Percentiles rank a stretch among this genome's conserved stretches.
phyloP scores from a whole-genome alignment of 257 asterid species.

The Solanum pinnatisectum region DNA sequence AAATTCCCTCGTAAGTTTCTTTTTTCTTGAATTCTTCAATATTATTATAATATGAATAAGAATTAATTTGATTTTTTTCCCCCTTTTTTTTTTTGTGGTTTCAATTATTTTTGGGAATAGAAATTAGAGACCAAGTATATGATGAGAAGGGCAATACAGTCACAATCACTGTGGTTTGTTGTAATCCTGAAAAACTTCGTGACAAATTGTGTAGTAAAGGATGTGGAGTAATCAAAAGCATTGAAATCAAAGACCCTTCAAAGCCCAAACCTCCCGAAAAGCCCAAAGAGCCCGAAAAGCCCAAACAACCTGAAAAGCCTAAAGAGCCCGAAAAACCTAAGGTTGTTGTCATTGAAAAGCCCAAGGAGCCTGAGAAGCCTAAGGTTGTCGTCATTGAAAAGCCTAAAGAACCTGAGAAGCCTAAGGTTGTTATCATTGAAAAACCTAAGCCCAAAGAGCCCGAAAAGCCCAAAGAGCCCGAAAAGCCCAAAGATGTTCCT shows the following conservation, averaged over 20 bases:
- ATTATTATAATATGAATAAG: background rate
- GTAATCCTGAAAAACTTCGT: slow-evolving; percentile 67
- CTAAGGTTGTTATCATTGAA: background rate
- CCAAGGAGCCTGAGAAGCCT: background rate
- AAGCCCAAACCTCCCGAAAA: slow-evolving; percentile 8
- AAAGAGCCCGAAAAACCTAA: background rate
- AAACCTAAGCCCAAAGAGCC: background rate
- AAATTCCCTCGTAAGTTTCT: slow-evolving; percentile 62
- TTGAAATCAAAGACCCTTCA: slow-evolving; percentile 36
- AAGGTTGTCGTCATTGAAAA: background rate
- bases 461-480: background rate
- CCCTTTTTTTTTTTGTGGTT: background rate
- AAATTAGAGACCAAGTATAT: slow-evolving; percentile 58
- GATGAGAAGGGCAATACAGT: slow-evolving; percentile 61
- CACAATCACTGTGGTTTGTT: slow-evolving; percentile 53
- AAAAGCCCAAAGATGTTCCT: background rate
- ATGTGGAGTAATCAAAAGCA: slow-evolving; percentile 42
- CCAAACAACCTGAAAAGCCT: slow-evolving; percentile 3
- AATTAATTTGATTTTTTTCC: background rate
- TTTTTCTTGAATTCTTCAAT: too few relatives aligned
- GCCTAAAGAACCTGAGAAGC: slow-evolving; percentile 10
- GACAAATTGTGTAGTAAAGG: slow-evolving; percentile 58
- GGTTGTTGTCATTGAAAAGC: background rate
- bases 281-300: slow-evolving; percentile 24
- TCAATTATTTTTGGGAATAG: slow-evolving; percentile 23